Evolutionary conservation across 2,329 filamentous ascomycete genomes (phyloP).

Genomic region (Camptophora hylomeconis): DNA sequence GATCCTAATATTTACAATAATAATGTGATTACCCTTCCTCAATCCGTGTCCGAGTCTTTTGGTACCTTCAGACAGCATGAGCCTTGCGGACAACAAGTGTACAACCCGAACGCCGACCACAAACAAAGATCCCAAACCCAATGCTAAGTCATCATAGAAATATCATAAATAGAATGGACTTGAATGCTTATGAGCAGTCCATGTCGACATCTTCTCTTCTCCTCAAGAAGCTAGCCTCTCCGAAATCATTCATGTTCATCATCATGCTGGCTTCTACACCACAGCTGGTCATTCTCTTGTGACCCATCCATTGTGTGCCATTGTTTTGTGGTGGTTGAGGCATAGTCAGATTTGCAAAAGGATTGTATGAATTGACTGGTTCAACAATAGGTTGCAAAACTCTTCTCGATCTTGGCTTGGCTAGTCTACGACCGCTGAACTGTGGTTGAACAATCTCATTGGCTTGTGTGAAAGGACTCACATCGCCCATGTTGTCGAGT

Average conservation of each 20-base stretch:
- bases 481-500: constrained; percentile 14
- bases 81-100: no score
- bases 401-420: constrained; percentile 12
- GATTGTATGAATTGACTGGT: constrained; percentile 11
- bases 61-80: no score
- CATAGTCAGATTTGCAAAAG: constrained; percentile 11
- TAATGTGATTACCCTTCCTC: no score
- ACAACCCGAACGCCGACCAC: no score
- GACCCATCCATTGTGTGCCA: constrained; percentile 16
- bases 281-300: constrained; percentile 21
- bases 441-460: constrained; percentile 4
- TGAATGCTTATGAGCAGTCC: constrained; percentile 21
- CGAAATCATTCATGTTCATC: no score
- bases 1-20: no score
- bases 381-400: constrained; percentile 1
- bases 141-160: no score
- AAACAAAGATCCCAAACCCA: no score
- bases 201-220: constrained; percentile 29
- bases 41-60: no score
- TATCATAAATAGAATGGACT: constrained; percentile 1
- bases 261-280: constrained; percentile 21
- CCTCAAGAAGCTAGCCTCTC: constrained; percentile 31
- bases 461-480: constrained; percentile 8
- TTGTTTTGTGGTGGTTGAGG: constrained; percentile 9
- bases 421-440: constrained; percentile 11